A percentile compares a stretch with the other conserved stretches of the same genome.
Conservation (phyloP, 208 protist genomes). For the Chromosphaera perkinsii region DNA sequence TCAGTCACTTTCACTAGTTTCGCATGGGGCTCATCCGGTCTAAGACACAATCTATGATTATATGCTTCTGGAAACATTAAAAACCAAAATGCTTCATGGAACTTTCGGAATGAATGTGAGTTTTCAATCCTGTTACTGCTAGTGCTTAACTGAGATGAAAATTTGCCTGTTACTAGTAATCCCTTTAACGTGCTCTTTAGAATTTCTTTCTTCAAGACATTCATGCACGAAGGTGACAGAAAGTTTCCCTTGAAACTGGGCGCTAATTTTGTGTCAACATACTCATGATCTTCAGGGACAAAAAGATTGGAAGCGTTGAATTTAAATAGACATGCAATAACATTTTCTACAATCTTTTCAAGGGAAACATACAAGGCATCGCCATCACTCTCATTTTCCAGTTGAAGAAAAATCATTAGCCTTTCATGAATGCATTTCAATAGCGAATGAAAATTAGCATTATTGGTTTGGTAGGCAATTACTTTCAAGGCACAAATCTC, state of each 20-base stretch:
- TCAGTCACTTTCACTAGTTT: conserved; percentile 12
- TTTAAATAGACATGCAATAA: no score
- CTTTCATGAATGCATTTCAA: no score
- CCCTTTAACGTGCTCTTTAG: background rate
- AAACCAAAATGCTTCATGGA: background rate
- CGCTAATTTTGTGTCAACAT: no score
- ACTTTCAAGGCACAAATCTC: no score
- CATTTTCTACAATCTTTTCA: no score
- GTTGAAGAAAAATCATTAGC: no score
- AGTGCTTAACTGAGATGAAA: background rate
- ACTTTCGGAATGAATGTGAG: background rate
- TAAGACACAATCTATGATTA: background rate
- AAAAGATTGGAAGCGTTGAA: no score
- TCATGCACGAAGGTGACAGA: background rate
- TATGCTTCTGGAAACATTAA: conserved; percentile 25
- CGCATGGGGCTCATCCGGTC: conserved; percentile 6
- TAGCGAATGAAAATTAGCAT: no score
- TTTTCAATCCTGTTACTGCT: background rate
- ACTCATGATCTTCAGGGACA: no score
- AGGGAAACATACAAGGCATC: no score
- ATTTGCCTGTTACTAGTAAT: background rate
- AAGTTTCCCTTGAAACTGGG: background rate
- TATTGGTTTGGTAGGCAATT: no score
- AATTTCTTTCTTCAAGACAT: background rate
- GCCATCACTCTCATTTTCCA: no score